Evolutionary conservation across 2,329 filamentous ascomycete species (phyloP), one percentile per base, ranked within the genome.

Genomic region (Pezizomycotina sp.): DNA sequence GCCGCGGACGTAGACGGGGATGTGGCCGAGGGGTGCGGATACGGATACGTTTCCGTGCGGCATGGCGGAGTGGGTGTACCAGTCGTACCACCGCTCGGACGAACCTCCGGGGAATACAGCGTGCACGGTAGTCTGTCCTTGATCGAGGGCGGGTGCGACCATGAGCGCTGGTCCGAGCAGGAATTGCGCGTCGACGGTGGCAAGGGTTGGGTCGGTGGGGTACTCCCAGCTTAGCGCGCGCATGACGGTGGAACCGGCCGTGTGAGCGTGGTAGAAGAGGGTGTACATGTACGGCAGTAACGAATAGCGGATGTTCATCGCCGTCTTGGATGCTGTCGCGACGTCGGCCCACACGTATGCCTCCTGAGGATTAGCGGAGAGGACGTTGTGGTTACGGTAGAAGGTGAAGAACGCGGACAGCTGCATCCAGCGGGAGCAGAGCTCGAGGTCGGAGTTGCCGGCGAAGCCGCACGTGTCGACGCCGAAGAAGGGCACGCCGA

Each of bases 261-360:
- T 65, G 54, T 77, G 71, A 1, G 77, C 74, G 7, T 64, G 55
- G 48, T 77, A 66, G 60, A 81, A 73, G 1, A 77, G 63, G 0
- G 77, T 82, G 58, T 84, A 84, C 45, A 82, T 65, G 56, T 83
- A 83, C 0, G 77, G 76, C 1, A 84, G 61, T 0, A 84, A 60
- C 10, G 66, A 58, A 53, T 81, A 83, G 15, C 78, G 69, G 45
- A 81, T 74, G 4, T 62, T 56, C 69, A 82, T 82, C 1, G 75
- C 77, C 0, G 56, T 60, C 44, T 66, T 68, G n/a, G 67, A 64
- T 0, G 77, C 74, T 4, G 71, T 65, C 2, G 66, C 65, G 1
- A 82, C 77, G 1, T 65, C 66, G 3, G 60, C 60, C 77, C 77
- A 83, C 10, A 65, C 53, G 50, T 78, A 84, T 0, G 77, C 74